Evolutionary conservation across 441 rosid genomes (phyloP).

Genomic region (Bruguiera hainesii): DNA sequence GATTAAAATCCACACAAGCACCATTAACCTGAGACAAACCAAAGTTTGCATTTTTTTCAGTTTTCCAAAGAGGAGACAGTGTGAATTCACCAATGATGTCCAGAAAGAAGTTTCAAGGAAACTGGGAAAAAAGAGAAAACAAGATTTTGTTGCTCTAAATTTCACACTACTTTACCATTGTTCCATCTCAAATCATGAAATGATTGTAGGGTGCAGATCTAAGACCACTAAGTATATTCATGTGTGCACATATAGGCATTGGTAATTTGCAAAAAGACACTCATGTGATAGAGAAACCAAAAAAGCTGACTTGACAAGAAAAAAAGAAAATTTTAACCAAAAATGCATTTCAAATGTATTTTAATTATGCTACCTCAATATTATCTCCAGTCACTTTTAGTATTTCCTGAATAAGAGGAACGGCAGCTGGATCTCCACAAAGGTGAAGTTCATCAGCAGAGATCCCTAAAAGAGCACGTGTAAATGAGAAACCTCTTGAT

Average conservation of each 20-base stretch:
- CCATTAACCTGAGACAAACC: neutral
- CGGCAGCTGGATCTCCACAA: conserved; percentile 90
- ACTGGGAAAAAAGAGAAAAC: neutral
- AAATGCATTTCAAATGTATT: neutral
- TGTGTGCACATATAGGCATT: neutral
- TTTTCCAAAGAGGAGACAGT: neutral
- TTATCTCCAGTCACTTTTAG: conserved; percentile 76
- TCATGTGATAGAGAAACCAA: neutral
- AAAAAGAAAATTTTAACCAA: neutral
- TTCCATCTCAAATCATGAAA: conserved; percentile 2
- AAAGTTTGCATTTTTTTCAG: no score
- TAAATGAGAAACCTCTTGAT: conserved; percentile 84
- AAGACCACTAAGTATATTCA: neutral
- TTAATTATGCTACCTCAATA: conserved; percentile 47
- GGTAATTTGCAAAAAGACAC: neutral
- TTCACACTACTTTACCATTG: neutral
- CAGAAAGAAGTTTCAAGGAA: conserved; percentile 1
- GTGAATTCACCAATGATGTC: neutral
- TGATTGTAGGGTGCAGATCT: neutral
- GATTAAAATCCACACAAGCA: neutral
- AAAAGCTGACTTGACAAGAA: neutral
- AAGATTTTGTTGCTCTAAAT: neutral
- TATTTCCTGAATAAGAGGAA: conserved; percentile 77
- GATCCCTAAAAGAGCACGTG: conserved; percentile 84
- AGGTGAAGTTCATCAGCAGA: conserved; percentile 87